These are phyloP conservation scores for Nectriaceae sp. DNA, from an alignment of 2,329 filamentous ascomycete genomes.

Conservation along the genomic window DNA sequence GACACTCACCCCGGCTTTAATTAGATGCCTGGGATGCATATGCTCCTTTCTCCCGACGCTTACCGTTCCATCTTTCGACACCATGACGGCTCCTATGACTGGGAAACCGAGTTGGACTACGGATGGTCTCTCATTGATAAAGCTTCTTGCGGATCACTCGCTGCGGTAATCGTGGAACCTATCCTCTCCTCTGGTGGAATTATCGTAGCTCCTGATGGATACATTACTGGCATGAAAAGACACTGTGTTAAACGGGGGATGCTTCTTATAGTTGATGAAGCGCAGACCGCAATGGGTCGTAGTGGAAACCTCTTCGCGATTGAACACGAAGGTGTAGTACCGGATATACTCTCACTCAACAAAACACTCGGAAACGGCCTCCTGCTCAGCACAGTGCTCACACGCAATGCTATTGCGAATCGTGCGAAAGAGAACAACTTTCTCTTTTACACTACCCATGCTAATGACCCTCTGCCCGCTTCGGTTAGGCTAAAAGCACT, in stretches of 20 bases:
- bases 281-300: conserved; percentile 57
- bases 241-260: conserved; percentile 56
- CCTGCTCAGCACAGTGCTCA: not conserved
- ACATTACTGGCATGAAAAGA: conserved; percentile 52
- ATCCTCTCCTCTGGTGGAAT: conserved; percentile 61
- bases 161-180: conserved; percentile 63
- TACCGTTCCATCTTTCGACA: conserved; percentile 64
- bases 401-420: not conserved
- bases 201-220: conserved; percentile 55
- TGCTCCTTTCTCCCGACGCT: conserved; percentile 60
- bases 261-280: conserved; percentile 61
- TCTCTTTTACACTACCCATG: conserved; percentile 47
- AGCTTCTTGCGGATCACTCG: conserved; percentile 59
- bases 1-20: too few relatives aligned
- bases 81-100: conserved; percentile 63
- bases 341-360: not conserved
- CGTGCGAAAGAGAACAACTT: not conserved
- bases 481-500: conserved; percentile 57
- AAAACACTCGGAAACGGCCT: not conserved
- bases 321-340: conserved; percentile 32
- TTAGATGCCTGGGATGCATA: conserved; percentile 57
- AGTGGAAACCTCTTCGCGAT: conserved; percentile 60
- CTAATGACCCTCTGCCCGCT: conserved; percentile 55
- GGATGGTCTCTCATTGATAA: conserved; percentile 63
- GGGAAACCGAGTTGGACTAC: conserved; percentile 64